Percentiles rank a stretch among this genome's conserved stretches.
Conservation (phyloP, 176 grass and related monocot genomes). For the Eremochloa ophiuroides region DNA sequence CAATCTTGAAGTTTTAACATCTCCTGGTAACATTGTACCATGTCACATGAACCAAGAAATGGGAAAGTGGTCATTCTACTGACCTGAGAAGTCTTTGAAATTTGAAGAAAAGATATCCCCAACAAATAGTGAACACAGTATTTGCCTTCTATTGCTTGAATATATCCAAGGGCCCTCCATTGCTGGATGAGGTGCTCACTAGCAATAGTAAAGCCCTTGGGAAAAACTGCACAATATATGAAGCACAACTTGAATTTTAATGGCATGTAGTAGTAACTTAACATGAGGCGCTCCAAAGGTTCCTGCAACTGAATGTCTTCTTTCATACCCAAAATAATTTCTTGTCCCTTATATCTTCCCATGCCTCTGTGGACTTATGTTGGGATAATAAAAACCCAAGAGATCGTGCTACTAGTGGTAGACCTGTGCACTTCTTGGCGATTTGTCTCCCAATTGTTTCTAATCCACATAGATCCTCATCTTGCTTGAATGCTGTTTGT, state of each 20-base stretch:
- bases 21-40: too few species aligned
- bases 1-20: too few species aligned
- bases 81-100: background rate
- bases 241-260: conserved; percentile 43
- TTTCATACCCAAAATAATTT: background rate
- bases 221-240: conserved; percentile 45
- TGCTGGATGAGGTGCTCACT: conserved; percentile 37
- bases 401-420: conserved; percentile 35
- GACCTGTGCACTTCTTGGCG: conserved; percentile 20
- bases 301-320: background rate
- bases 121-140: conserved; percentile 25
- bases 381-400: conserved; percentile 37
- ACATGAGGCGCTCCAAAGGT: conserved; percentile 26
- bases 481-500: background rate
- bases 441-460: conserved; percentile 29
- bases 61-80: background rate
- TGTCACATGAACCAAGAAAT: background rate
- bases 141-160: background rate
- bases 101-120: conserved; percentile 49
- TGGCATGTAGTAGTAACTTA: conserved; percentile 45
- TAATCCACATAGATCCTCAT: background rate
- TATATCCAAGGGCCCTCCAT: conserved; percentile 55
- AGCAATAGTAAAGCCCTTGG: conserved; percentile 31
- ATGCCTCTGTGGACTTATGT: background rate
- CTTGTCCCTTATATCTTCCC: conserved; percentile 33